phyloP scores from a whole-genome alignment of 768 basidiomycete genomes.

The Mycena albidolilacea region DNA sequence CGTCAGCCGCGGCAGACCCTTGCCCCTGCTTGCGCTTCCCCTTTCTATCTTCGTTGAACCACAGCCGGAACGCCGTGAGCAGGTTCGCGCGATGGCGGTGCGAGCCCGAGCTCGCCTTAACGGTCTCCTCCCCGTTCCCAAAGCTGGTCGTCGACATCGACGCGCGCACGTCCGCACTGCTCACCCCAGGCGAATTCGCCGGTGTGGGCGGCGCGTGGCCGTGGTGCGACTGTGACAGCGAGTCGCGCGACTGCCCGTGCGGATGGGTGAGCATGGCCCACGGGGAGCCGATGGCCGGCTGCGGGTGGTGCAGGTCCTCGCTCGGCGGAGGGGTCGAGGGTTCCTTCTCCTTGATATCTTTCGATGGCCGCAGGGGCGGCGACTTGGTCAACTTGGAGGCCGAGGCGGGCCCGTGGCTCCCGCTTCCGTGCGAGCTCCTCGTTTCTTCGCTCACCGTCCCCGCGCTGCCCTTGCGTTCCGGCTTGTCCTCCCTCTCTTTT shows the following conservation, averaged over 20 bases:
- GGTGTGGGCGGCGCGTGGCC: constrained; percentile 57
- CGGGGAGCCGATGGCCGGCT: constrained; percentile 70
- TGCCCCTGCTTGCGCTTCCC: constrained; percentile 84
- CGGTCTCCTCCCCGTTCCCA: constrained; percentile 41
- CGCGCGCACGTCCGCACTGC: constrained; percentile 55
- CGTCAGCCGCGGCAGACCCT: constrained; percentile 37
- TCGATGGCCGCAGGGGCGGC: constrained; percentile 71
- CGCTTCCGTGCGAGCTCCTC: constrained; percentile 75
- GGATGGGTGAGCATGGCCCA: constrained; percentile 67
- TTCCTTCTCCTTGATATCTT: constrained; percentile 58
- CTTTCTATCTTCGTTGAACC: constrained; percentile 94
- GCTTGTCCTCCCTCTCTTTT: constrained; percentile 61
- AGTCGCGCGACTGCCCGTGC: constrained; percentile 58
- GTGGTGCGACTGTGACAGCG: constrained; percentile 48
- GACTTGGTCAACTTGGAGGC: constrained; percentile 80
- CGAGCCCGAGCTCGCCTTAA: constrained; percentile 45
- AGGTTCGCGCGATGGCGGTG: constrained; percentile 84
- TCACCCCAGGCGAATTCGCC: constrained; percentile 66
- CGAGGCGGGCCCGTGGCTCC: constrained; percentile 55
- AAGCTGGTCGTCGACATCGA: constrained; percentile 63
- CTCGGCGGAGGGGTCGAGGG: constrained; percentile 69
- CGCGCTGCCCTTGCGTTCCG: constrained; percentile 60
- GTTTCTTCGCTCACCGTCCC: constrained; percentile 71
- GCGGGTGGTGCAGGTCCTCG: constrained; percentile 55
- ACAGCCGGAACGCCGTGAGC: constrained; percentile 86